Conservation (phyloP, 2,329 filamentous ascomycete genomes). For the Monilinia polystroma region DNA sequence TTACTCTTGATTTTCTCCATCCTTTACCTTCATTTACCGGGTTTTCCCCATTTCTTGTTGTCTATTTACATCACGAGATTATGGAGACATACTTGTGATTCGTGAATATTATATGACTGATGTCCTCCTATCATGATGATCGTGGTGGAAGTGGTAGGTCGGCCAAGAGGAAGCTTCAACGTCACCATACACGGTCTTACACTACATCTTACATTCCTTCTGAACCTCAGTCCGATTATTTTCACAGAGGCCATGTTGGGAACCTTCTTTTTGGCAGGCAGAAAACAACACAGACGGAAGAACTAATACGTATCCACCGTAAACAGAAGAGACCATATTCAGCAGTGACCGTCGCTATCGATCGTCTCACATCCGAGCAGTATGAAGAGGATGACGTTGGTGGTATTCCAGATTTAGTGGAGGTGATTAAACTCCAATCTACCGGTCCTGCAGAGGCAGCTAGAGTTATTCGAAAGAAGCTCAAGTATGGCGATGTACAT, state of each 20-base stretch:
- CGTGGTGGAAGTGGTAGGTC: slow-evolving; percentile 10
- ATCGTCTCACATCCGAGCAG: slow-evolving; percentile 83
- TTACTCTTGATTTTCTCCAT: slow-evolving; percentile 1
- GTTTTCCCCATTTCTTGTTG: slow-evolving; percentile 7
- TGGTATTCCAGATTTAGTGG: slow-evolving; percentile 90
- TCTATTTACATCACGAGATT: slow-evolving; percentile 18
- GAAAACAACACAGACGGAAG: slow-evolving; percentile 19
- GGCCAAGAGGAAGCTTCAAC: slow-evolving; percentile 17
- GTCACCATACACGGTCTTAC: slow-evolving; percentile 17
- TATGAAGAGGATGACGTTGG: slow-evolving; percentile 89
- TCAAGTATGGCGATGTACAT: slow-evolving; percentile 97
- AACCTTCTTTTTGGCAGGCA: slow-evolving; percentile 14
- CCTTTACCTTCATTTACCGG: not conserved
- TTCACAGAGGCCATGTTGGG: slow-evolving; percentile 21
- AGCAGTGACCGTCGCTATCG: slow-evolving; percentile 88
- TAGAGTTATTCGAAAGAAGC: slow-evolving; percentile 90
- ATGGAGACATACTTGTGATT: slow-evolving; percentile 18
- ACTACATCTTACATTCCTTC: slow-evolving; percentile 16
- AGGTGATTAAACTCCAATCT: slow-evolving; percentile 85
- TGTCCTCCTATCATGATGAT: slow-evolving; percentile 14
- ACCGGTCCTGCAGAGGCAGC: slow-evolving; percentile 87
- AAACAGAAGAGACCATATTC: slow-evolving; percentile 80
- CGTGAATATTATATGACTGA: not conserved
- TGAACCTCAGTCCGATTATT: slow-evolving; percentile 15
- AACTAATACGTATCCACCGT: slow-evolving; percentile 18